A percentile compares a stretch with the other conserved stretches of the same genome.
phyloP scores from a whole-genome alignment of 495 filamentous ascomycete species.

The Coniosporium apollinis region DNA sequence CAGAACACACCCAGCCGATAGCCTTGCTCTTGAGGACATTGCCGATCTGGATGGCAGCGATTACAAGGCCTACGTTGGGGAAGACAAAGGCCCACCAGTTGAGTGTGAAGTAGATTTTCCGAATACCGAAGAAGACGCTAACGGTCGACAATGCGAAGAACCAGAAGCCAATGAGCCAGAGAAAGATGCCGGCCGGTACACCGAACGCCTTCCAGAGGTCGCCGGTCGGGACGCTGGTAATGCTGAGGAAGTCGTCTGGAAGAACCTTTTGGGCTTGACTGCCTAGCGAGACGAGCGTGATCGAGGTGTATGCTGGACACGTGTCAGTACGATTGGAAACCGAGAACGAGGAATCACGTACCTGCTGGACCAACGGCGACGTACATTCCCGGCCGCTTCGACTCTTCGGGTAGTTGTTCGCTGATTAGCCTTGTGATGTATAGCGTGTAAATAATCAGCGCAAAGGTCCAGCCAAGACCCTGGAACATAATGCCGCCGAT shows the following conservation, averaged over 20 bases:
- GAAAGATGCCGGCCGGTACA: constrained; percentile 34
- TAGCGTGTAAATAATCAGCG: constrained; percentile 31
- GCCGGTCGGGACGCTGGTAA: constrained; percentile 6
- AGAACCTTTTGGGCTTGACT: constrained; percentile 9
- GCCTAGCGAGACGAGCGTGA: constrained; percentile 10
- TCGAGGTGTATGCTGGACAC: constrained; percentile 12
- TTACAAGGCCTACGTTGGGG: constrained; percentile 40
- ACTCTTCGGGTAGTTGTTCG: constrained; percentile 13
- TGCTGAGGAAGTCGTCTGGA: constrained; percentile 6
- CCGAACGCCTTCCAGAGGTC: constrained; percentile 2
- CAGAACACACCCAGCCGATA: constrained; percentile 20
- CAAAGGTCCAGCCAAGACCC: constrained; percentile 33
- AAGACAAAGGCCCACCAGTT: constrained; percentile 43
- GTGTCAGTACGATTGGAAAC: constrained; percentile 10
- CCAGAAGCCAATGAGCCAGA: constrained; percentile 58
- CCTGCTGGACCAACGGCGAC: constrained; percentile 17
- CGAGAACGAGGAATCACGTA: constrained; percentile 5
- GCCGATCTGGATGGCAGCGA: constrained; percentile 33
- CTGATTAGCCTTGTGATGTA: constrained; percentile 20
- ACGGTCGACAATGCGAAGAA: constrained; percentile 47
- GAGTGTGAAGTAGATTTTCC: constrained; percentile 35
- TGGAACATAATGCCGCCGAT: constrained; percentile 34
- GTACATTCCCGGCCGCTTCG: constrained; percentile 20
- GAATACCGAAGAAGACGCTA: constrained; percentile 33
- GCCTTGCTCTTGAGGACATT: constrained; percentile 24